Percentiles rank a stretch among this genome's conserved stretches.
Evolutionary conservation across 352 stramenopile species (phyloP).

Genomic region (Phytophthora boehmeriae): DNA sequence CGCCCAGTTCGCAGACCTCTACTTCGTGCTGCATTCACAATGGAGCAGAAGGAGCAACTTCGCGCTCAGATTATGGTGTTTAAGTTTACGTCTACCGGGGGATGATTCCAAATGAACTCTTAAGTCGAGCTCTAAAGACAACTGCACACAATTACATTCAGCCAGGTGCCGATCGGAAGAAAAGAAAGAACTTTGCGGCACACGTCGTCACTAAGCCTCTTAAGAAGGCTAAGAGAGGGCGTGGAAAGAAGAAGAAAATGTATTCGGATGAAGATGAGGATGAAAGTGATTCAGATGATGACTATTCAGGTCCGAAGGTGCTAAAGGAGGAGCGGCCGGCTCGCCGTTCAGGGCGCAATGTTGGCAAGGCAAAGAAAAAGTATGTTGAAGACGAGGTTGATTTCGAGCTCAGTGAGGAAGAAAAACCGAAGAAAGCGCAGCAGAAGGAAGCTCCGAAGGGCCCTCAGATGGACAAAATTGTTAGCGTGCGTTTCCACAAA

Average conservation of each 20-base stretch:
- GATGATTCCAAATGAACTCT: slow-evolving; percentile 80
- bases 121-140: slow-evolving; percentile 74
- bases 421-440: slow-evolving; percentile 47
- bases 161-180: slow-evolving; percentile 63
- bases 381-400: slow-evolving; percentile 86
- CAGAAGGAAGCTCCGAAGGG: slow-evolving; percentile 55
- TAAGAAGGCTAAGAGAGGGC: slow-evolving; percentile 72
- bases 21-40: slow-evolving; percentile 69
- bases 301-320: slow-evolving; percentile 39
- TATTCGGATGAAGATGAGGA: slow-evolving; percentile 84
- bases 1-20: slow-evolving; percentile 41
- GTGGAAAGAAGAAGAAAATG: slow-evolving; percentile 67
- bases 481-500: slow-evolving; percentile 88
- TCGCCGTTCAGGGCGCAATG: slow-evolving; percentile 81
- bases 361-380: slow-evolving; percentile 82
- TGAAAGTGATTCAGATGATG: slow-evolving; percentile 69
- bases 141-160: slow-evolving; percentile 65
- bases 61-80: slow-evolving; percentile 92
- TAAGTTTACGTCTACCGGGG: slow-evolving; percentile 86
- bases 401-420: slow-evolving; percentile 78
- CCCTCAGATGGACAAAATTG: slow-evolving; percentile 93
- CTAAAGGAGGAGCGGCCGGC: slow-evolving; percentile 62
- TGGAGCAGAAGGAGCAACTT: slow-evolving; percentile 89
- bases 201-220: slow-evolving; percentile 58
- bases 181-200: slow-evolving; percentile 75